Evolutionary conservation across 805 yeast genomes (phyloP), one percentile per base, ranked within the genome.

Genomic region (Wickerhamomyces strasburgensis): DNA sequence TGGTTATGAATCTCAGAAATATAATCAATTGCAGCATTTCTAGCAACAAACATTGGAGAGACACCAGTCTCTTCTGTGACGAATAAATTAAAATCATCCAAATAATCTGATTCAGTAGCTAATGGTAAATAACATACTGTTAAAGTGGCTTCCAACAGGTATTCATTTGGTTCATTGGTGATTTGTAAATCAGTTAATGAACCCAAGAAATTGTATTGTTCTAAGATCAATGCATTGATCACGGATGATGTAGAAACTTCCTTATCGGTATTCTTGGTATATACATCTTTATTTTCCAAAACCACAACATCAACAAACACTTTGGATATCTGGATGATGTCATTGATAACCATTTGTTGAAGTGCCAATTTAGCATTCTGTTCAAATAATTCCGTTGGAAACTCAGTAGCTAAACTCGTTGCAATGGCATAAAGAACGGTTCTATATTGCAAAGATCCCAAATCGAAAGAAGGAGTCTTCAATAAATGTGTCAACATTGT

Each of bases 41-140:
- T 71, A 1, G 80, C 72, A 2, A 71, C 58, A 8, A 60, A 58
- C 5, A 72, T 73, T 0, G 79, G 62, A 0, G 80, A 62, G 23
- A 88, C 67, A 2, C 87, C 96, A 2, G 85, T 68, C 39, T 84
- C 88, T 25, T 76, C 81, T 3, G 88, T 73, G 5, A 86, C 84
- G 56, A 76, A 87, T 3, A 57, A 60, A 51, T 88, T 86, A 51
- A 78, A 72, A 52, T 88, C 89, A 2, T 62, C 65, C 4, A 58
- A 55, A 68, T 80, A 84, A n/a, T 44, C 45, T 5, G 68, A 70
- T 25, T 66, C 71, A 0, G 63, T 57, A 5, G 64, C 69, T 1
- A 49, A 40, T 7, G 56, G 47, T 4, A 49, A 14, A 13, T 42
- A 37, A 11, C 49, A 27, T 4, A 46, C 38, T 2, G 33, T 37